Percentiles rank a stretch among this genome's conserved stretches.
Evolutionary conservation across 2,329 filamentous ascomycete species (phyloP).

Genomic region (Dothistroma pini): DNA sequence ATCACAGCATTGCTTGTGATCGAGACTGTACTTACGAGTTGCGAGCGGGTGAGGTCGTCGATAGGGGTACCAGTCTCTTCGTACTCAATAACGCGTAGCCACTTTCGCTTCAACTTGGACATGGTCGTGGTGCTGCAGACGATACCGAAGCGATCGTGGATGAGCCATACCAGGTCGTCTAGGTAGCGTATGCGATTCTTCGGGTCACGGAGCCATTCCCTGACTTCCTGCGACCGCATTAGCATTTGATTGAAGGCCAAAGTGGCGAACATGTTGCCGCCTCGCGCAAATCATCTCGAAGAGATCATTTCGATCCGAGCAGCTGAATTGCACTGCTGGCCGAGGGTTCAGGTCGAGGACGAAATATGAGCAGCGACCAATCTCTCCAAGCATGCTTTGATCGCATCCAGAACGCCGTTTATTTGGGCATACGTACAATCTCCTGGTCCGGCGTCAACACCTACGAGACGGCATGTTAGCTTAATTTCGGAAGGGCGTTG

Average conservation of each 20-base stretch:
- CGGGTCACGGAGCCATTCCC: slow-evolving; percentile 31
- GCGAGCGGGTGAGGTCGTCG: slow-evolving; percentile 24
- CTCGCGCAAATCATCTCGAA: no score
- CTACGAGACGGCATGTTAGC: slow-evolving; percentile 15
- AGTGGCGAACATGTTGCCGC: background rate
- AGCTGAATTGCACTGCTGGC: background rate
- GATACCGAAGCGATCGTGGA: slow-evolving; percentile 34
- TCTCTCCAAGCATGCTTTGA: no score
- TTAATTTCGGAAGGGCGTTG: no score
- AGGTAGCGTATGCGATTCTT: slow-evolving; percentile 33
- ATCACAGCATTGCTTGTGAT: no score
- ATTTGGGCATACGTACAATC: slow-evolving; percentile 23
- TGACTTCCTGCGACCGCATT: slow-evolving; percentile 27
- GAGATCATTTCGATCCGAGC: no score
- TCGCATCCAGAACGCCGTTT: no score
- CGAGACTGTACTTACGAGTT: slow-evolving; percentile 7
- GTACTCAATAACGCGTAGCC: slow-evolving; percentile 32
- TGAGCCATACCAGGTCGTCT: slow-evolving; percentile 35
- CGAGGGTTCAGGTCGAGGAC: background rate
- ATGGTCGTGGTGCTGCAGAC: slow-evolving; percentile 36
- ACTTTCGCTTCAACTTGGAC: slow-evolving; percentile 36
- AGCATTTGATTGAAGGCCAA: background rate
- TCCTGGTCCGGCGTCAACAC: slow-evolving; percentile 34
- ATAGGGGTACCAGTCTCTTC: slow-evolving; percentile 32
- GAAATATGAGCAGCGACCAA: no score